These are phyloP conservation scores for Claviceps monticola DNA, from an alignment of 2,329 filamentous ascomycete genomes.

Conservation along the genomic window DNA sequence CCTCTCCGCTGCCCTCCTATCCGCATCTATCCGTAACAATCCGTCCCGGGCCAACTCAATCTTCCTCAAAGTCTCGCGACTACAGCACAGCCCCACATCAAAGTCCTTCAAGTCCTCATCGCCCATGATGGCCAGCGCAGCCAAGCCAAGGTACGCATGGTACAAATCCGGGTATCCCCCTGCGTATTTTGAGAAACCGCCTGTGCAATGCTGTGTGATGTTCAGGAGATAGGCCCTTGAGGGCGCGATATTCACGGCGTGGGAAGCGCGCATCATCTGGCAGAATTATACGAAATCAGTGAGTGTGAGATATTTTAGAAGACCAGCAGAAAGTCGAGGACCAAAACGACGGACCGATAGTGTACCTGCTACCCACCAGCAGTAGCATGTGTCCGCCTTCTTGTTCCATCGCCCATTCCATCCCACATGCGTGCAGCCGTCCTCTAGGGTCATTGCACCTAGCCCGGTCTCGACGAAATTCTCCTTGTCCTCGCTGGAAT, in stretches of 20 bases:
- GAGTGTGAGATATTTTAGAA: neutral
- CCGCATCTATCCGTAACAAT: slow-evolving; percentile 13
- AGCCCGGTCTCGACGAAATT: slow-evolving; percentile 22
- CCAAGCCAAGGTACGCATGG: slow-evolving; percentile 79
- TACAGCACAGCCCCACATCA: slow-evolving; percentile 66
- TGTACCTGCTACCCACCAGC: slow-evolving; percentile 75
- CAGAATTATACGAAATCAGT: neutral
- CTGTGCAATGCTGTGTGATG: slow-evolving; percentile 75
- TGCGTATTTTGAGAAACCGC: slow-evolving; percentile 64
- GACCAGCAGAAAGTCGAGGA: neutral
- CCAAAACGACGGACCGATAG: slow-evolving; percentile 22
- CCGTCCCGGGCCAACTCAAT: slow-evolving; percentile 33
- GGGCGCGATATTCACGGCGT: slow-evolving; percentile 43
- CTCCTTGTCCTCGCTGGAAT: slow-evolving; percentile 29
- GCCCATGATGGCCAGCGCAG: slow-evolving; percentile 59
- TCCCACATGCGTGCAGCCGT: slow-evolving; percentile 41
- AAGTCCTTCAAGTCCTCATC: slow-evolving; percentile 56
- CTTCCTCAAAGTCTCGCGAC: slow-evolving; percentile 39
- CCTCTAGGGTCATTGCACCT: slow-evolving; percentile 20
- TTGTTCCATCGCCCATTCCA: slow-evolving; percentile 91
- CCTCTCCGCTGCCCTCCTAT: neutral
- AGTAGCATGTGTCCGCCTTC: slow-evolving; percentile 86
- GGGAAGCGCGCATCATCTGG: slow-evolving; percentile 42
- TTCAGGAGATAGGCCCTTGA: slow-evolving; percentile 70
- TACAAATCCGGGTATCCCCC: slow-evolving; percentile 64